Percentiles rank a stretch among this genome's conserved stretches.
phyloP scores from a whole-genome alignment of 495 filamentous ascomycete genomes.

The Tuber borchii region DNA sequence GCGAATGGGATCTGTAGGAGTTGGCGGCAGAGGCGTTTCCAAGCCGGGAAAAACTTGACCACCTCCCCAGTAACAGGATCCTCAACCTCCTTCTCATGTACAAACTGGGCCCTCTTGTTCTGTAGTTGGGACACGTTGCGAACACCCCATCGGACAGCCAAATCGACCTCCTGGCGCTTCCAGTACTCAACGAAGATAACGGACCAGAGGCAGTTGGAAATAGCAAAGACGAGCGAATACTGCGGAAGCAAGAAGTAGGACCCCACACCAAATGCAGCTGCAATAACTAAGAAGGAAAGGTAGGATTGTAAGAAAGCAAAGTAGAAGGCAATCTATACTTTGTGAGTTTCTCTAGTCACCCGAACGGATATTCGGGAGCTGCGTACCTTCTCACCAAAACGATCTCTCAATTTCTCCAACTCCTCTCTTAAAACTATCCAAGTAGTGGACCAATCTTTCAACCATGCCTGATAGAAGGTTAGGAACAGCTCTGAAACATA shows the following conservation, averaged over 20 bases:
- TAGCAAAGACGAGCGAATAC: slow-evolving; percentile 75
- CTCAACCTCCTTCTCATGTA: slow-evolving; percentile 62
- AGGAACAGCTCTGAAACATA: slow-evolving; percentile 3
- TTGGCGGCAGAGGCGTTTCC: slow-evolving; percentile 71
- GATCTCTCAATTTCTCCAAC: slow-evolving; percentile 74
- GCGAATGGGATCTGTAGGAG: slow-evolving; percentile 86
- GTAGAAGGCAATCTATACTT: slow-evolving; percentile 71
- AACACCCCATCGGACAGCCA: slow-evolving; percentile 87
- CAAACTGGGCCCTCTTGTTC: slow-evolving; percentile 66
- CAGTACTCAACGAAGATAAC: slow-evolving; percentile 92
- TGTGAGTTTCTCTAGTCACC: neutral
- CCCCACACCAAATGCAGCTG: slow-evolving; percentile 72
- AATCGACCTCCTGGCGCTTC: slow-evolving; percentile 88
- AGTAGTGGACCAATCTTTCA: slow-evolving; percentile 77
- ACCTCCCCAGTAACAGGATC: slow-evolving; percentile 84
- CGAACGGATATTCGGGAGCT: slow-evolving; percentile 3
- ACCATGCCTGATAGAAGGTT: slow-evolving; percentile 53
- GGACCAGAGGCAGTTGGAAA: slow-evolving; percentile 78
- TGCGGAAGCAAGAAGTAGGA: slow-evolving; percentile 76
- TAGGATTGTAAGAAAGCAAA: slow-evolving; percentile 94
- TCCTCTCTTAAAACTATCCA: slow-evolving; percentile 72
- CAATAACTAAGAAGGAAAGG: slow-evolving; percentile 76
- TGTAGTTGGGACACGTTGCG: slow-evolving; percentile 79
- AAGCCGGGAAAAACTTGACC: slow-evolving; percentile 67
- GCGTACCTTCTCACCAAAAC: slow-evolving; percentile 77